Conservation (phyloP, 495 filamentous ascomycete species). For the Penicillium waksmanii region DNA sequence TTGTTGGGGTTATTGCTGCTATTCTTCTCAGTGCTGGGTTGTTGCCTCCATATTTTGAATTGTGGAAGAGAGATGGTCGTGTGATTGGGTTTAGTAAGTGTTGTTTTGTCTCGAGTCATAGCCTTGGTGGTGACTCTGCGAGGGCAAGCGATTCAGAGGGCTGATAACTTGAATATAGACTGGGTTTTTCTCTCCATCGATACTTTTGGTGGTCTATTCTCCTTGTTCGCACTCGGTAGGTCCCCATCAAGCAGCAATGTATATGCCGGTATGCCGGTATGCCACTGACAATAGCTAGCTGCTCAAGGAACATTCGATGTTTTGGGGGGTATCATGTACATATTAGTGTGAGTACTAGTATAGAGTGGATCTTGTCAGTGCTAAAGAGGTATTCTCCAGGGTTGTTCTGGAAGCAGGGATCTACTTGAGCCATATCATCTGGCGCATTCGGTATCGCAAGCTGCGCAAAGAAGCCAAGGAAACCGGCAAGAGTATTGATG, state of each 20-base stretch:
- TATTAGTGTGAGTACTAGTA: conserved; percentile 56
- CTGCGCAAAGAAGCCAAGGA: conserved; percentile 60
- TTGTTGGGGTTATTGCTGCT: conserved; percentile 64
- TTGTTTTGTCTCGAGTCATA: neutral
- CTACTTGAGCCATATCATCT: conserved; percentile 68
- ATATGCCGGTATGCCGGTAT: neutral
- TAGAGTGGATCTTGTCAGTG: neutral
- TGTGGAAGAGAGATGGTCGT: conserved; percentile 69
- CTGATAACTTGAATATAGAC: conserved; percentile 31
- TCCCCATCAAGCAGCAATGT: no score
- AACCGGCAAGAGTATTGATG: conserved; percentile 64
- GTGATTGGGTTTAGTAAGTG: conserved; percentile 70
- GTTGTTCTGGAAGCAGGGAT: conserved; percentile 70
- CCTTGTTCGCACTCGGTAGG: conserved; percentile 68
- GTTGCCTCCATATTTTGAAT: conserved; percentile 71
- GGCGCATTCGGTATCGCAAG: conserved; percentile 65
- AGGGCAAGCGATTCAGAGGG: neutral
- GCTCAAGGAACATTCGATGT: conserved; percentile 72
- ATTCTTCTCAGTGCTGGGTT: conserved; percentile 63
- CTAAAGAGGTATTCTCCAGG: conserved; percentile 31
- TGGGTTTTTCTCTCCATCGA: conserved; percentile 72
- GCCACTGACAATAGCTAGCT: conserved; percentile 39
- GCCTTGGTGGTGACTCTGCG: no score
- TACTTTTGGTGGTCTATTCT: conserved; percentile 74
- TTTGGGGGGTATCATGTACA: conserved; percentile 70